phyloP scores from a whole-genome alignment of 306 rosid species.

The Cucurbita pepo region DNA sequence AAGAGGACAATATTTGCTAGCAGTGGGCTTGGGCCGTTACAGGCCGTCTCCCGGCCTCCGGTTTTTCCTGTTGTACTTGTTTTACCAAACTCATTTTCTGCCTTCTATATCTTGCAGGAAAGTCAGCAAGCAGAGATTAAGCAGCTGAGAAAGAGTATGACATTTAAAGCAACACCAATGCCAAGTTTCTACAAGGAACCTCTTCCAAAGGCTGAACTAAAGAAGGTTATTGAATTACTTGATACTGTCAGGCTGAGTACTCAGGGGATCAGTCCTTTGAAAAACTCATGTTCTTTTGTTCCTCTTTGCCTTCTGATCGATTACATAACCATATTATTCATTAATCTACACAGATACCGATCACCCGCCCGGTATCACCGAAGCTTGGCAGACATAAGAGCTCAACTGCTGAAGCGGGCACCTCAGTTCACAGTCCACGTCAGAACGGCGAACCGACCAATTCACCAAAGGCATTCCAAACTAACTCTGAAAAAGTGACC shows the following conservation, averaged over 20 bases:
- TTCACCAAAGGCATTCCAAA: slow-evolving; percentile 18
- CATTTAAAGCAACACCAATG: slow-evolving; percentile 87
- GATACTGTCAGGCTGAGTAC: background rate
- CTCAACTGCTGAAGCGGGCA: slow-evolving; percentile 30
- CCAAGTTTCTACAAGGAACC: slow-evolving; percentile 93
- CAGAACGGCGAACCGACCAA: slow-evolving; percentile 32
- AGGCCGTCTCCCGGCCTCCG: background rate
- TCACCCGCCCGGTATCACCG: slow-evolving; percentile 82
- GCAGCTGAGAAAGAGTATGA: slow-evolving; percentile 61
- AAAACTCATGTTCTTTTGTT: background rate
- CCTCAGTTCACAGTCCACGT: slow-evolving; percentile 28
- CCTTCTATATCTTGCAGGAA: slow-evolving; percentile 36
- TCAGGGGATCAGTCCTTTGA: background rate
- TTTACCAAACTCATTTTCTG: background rate
- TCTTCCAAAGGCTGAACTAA: slow-evolving; percentile 69
- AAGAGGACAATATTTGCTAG: too few relatives aligned
- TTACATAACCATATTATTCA: background rate
- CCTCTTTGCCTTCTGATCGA: background rate
- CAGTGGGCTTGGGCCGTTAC: too few relatives aligned
- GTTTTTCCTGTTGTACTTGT: background rate
- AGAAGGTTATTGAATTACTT: slow-evolving; percentile 40
- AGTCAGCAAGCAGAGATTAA: slow-evolving; percentile 78
- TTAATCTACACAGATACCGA: slow-evolving; percentile 44
- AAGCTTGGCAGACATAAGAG: slow-evolving; percentile 74
- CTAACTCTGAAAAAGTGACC: slow-evolving; percentile 22